These are phyloP conservation scores for maize (Zea mays) DNA, from an alignment of 176 grass and related monocot species.

Conservation along the genomic window DNA sequence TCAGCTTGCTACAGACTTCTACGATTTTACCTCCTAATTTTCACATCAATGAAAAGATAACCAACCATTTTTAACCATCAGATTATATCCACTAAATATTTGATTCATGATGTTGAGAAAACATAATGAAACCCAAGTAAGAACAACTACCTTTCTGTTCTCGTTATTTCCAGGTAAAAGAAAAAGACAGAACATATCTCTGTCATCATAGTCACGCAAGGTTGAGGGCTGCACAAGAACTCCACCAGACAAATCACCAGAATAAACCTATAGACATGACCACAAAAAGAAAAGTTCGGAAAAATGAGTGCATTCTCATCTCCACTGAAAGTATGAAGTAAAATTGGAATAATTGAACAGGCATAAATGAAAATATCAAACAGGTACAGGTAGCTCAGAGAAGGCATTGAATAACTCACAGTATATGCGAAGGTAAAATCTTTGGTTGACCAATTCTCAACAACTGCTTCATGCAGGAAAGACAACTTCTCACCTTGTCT, in stretches of 20 bases:
- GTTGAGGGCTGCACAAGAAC: conserved; percentile 78
- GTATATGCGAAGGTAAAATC: conserved; percentile 80
- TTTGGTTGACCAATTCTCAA: conserved; percentile 84
- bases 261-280: conserved; percentile 56
- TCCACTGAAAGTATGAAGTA: conserved; percentile 15
- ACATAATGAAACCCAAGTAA: conserved; percentile 32
- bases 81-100: conserved; percentile 4
- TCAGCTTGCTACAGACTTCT: conserved; percentile 8
- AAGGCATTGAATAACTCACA: conserved; percentile 58
- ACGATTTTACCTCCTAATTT: not conserved
- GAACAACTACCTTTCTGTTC: conserved; percentile 61
- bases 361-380: conserved; percentile 29
- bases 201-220: conserved; percentile 66
- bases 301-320: conserved; percentile 30
- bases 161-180: conserved; percentile 79
- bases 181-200: conserved; percentile 91
- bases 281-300: not conserved
- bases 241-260: conserved; percentile 75
- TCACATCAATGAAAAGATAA: conserved; percentile 13
- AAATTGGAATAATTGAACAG: conserved; percentile 7
- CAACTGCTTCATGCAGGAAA: conserved; percentile 73
- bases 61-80: conserved; percentile 1
- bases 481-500: conserved; percentile 60
- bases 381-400: conserved; percentile 22
- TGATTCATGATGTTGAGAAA: conserved; percentile 11